These are phyloP conservation scores for Magnaporthiopsis poae DNA, from an alignment of 2,329 filamentous ascomycete genomes.

Conservation along the genomic window DNA sequence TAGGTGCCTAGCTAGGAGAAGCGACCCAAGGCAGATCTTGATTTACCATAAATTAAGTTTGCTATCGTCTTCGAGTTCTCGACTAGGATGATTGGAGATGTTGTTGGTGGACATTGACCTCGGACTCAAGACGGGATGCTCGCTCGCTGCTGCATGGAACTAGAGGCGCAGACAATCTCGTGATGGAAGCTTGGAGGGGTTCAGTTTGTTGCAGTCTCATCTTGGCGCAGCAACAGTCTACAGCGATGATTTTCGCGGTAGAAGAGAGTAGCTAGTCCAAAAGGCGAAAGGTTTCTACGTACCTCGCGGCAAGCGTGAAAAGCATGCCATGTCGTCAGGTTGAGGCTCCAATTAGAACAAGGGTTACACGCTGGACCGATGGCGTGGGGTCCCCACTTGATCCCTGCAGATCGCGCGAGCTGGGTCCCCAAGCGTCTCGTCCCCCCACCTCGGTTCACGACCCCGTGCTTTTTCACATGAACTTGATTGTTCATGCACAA, in stretches of 20 bases:
- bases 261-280: neutral
- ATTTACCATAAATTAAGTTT: neutral
- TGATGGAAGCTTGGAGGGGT: neutral
- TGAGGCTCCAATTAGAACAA: neutral
- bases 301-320: neutral
- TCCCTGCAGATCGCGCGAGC: neutral
- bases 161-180: neutral
- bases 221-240: neutral
- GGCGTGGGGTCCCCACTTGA: neutral
- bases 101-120: neutral
- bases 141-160: neutral
- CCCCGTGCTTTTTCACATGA: neutral
- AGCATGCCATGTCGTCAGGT: neutral
- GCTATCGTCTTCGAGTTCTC: neutral
- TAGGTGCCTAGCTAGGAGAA: neutral
- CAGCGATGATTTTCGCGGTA: neutral
- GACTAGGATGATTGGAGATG: neutral
- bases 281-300: neutral
- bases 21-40: neutral
- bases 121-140: neutral
- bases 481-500: neutral
- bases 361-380: neutral
- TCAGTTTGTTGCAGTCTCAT: neutral
- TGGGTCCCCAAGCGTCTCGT: neutral
- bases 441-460: neutral